These are phyloP conservation scores for Gynostemma pentaphyllum DNA, from an alignment of 306 rosid species.

Conservation along the genomic window DNA sequence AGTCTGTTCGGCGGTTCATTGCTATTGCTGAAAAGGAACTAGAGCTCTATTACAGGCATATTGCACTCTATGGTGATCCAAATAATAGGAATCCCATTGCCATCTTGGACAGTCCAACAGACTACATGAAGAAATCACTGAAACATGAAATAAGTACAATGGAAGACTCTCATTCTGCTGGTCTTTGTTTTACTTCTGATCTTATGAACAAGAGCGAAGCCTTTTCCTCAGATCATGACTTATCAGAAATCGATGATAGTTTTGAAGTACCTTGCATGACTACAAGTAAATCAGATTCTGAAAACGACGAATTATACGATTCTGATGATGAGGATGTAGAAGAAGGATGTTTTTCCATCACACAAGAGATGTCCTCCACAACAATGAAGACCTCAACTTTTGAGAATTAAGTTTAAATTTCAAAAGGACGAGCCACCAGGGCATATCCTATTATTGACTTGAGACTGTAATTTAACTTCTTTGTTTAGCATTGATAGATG, in stretches of 20 bases:
- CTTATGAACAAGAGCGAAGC: slow-evolving; percentile 21
- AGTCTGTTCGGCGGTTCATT: slow-evolving; percentile 69
- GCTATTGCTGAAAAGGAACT: slow-evolving; percentile 76
- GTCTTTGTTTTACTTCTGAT: slow-evolving; percentile 16
- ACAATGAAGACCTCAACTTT: neutral
- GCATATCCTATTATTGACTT: neutral
- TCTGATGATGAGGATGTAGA: slow-evolving; percentile 12
- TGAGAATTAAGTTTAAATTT: neutral
- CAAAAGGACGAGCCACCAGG: neutral
- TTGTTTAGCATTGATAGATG: neutral
- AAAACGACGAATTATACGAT: slow-evolving; percentile 21
- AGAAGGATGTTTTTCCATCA: neutral
- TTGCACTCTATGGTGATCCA: slow-evolving; percentile 74
- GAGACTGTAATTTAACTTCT: neutral
- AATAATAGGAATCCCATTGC: slow-evolving; percentile 52
- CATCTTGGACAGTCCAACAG: slow-evolving; percentile 34
- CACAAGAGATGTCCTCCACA: neutral
- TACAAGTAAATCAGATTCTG: slow-evolving; percentile 38
- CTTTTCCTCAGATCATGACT: slow-evolving; percentile 22
- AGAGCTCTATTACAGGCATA: slow-evolving; percentile 71
- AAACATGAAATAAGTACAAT: slow-evolving; percentile 12
- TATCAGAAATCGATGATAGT: slow-evolving; percentile 31
- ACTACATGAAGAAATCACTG: slow-evolving; percentile 17
- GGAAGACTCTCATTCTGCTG: slow-evolving; percentile 15
- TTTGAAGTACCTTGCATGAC: slow-evolving; percentile 17